A percentile compares a stretch with the other conserved stretches of the same genome.
Conservation (phyloP, 257 asterid species). For the Solanum tarapatanum region DNA sequence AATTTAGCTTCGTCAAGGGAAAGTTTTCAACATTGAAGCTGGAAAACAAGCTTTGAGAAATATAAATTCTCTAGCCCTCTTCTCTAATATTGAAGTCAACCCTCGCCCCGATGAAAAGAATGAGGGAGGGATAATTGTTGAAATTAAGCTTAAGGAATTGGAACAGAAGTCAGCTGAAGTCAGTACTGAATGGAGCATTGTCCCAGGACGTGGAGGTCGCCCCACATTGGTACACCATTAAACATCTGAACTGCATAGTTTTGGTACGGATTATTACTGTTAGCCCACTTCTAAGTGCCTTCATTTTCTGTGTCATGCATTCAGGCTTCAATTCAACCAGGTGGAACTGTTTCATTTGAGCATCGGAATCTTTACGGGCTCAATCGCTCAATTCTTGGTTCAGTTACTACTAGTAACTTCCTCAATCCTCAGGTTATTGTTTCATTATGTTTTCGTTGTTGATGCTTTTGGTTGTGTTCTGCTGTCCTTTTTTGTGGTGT, state of each 20-base stretch:
- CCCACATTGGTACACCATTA: slow-evolving; percentile 66
- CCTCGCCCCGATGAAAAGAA: slow-evolving; percentile 96
- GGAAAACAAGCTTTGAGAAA: slow-evolving; percentile 94
- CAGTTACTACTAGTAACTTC: slow-evolving; percentile 93
- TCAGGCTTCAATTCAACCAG: slow-evolving; percentile 97
- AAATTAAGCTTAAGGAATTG: slow-evolving; percentile 84
- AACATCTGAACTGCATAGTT: not conserved
- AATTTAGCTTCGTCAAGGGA: slow-evolving; percentile 76
- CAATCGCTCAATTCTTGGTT: slow-evolving; percentile 90
- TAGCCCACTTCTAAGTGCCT: slow-evolving; percentile 4
- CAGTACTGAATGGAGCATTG: slow-evolving; percentile 94
- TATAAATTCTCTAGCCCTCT: slow-evolving; percentile 73
- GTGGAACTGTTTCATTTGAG: slow-evolving; percentile 97
- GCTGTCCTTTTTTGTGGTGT: not conserved
- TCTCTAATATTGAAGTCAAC: slow-evolving; percentile 93
- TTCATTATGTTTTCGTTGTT: not conserved
- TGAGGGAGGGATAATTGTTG: slow-evolving; percentile 92
- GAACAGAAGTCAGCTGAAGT: slow-evolving; percentile 99
- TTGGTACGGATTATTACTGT: not conserved
- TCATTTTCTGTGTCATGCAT: slow-evolving; percentile 16
- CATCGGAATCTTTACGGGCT: slow-evolving; percentile 85
- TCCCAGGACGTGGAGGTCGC: slow-evolving; percentile 96
- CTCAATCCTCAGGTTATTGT: slow-evolving; percentile 82
- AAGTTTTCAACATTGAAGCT: slow-evolving; percentile 83
- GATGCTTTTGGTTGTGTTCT: not conserved